Base-by-base conservation (phyloP, 352 stramenopile species). In the Poterioochromonas sp. region DNA sequence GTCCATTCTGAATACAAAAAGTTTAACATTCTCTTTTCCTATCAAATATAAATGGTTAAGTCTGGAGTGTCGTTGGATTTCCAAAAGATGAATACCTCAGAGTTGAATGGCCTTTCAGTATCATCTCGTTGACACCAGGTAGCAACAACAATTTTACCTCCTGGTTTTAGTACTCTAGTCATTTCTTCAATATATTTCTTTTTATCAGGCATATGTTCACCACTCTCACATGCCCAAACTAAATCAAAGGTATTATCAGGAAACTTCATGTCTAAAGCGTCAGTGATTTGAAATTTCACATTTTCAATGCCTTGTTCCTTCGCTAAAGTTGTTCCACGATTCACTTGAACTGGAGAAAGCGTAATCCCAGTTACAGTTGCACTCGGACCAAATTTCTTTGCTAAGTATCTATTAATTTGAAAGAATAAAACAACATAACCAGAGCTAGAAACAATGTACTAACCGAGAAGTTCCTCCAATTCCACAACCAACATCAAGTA, bases 161-260 rank as follows among this genome's bases (percentile, higher is more conserved):
- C 88, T n/a, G 89, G 89, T 77, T 94, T 94, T 47, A 94, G 84
- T 1, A 94, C 89, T 74, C 89, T 83, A 83, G 90, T 90, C 89
- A 94, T 94, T 83, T 94, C 86, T 65, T 79, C 73, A 20, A 79
- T 53, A 79, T 79, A 73, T 47, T 85, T 85, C 60, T 89, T 85
- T 83, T 94, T 94, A 82, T 93, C 88, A 1, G 89, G 89, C 89
- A 94, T 94, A 83, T 94, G 89, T 81, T 94, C 89, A 51, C 89
- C 89, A 80, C 79, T 87, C 84, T 94, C 89, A 82, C 88, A 93
- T 0, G 88, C 88, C 89, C 89, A 94, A 53, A 94, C 88, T 53
- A 93, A 87, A 80, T 94, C 89, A 82, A 94, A 94, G 0, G 82
- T 85, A 80, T 93, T 88, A 80, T 92, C 87, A 20, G 86, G 82